A percentile compares a stretch with the other conserved stretches of the same genome.
Evolutionary conservation across 2,329 filamentous ascomycete genomes (phyloP).

Genomic region (Xylaria polymorpha): DNA sequence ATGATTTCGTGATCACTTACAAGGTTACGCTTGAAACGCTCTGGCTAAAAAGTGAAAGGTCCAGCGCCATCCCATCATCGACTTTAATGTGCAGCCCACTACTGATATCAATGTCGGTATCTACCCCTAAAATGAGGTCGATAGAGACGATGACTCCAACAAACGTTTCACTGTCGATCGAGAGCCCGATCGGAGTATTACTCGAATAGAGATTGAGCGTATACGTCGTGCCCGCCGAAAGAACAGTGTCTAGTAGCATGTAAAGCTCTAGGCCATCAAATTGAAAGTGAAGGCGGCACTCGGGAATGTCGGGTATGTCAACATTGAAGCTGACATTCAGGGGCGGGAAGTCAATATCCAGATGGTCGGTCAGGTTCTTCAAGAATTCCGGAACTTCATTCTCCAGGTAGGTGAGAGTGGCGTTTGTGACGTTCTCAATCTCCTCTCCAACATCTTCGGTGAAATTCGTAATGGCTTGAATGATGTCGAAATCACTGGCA

Average conservation of each 20-base stretch:
- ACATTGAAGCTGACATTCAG: conserved; percentile 59
- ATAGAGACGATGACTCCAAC: conserved; percentile 62
- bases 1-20: conserved; percentile 53
- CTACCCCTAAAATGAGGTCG: conserved; percentile 63
- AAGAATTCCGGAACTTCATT: conserved; percentile 37
- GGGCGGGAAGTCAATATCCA: conserved; percentile 51
- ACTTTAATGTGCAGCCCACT: conserved; percentile 67
- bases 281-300: conserved; percentile 56
- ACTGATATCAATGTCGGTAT: conserved; percentile 61
- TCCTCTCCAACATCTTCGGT: conserved; percentile 50
- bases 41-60: conserved; percentile 62
- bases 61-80: conserved; percentile 61
- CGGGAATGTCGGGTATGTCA: conserved; percentile 57
- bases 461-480: conserved; percentile 50
- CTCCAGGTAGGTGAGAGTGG: conserved; percentile 45
- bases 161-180: conserved; percentile 53
- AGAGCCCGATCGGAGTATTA: conserved; percentile 57
- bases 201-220: conserved; percentile 62
- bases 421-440: conserved; percentile 51
- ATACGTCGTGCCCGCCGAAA: conserved; percentile 58
- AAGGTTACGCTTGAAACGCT: conserved; percentile 61
- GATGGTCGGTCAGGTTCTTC: conserved; percentile 41
- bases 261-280: conserved; percentile 66
- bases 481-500: conserved; percentile 56
- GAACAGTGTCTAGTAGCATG: conserved; percentile 57